Evolutionary conservation across 108 stramenopile species (phyloP), one percentile per base, ranked within the genome.

Genomic region (Discostella pseudostelligera): DNA sequence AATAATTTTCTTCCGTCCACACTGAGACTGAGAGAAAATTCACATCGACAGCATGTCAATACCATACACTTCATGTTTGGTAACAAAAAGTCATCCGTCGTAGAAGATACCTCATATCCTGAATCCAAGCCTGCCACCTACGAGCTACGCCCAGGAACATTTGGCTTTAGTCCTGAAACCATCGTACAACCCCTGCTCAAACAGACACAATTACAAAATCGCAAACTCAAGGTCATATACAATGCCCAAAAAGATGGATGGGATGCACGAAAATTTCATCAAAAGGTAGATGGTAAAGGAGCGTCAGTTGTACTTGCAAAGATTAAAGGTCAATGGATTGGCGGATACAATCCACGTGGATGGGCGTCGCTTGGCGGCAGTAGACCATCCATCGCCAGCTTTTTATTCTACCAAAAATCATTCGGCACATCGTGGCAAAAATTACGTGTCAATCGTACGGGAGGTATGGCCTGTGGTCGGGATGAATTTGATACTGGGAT

Each of bases 271-370:
- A 37, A 61, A 9, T 85, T 88, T 59, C 84, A 85, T 67, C 29
- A 39, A 10, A 62, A 54, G 10, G 84, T 85, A 24, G 84, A 88
- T 70, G 87, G 84, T 2, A 82, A 81, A 62, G 87, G 87, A 11
- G 84, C 87, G 19, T 72, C 82, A 8, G 72, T 88, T 0, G 76
- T 88, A 3, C 29, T 88, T 20, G 83, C 73, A 0, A 78, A 64
- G n/a, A 63, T 71, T 0, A 13, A 46, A 11, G 73, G 65, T 8
- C 46, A 43, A 50, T 61, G 77, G 55, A 69, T 74, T 19, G 87
- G 87, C 14, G 87, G 87, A 28, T 85, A 88, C 76, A 88, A 88
- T 71, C 87, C 87, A 13, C 79, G 80, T 10, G 87, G 87, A 17
- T 84, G 83, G 78, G 78, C 84, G 9, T 75, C 77, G 16, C 59